Base-by-base conservation (phyloP, 2,329 filamentous ascomycete species). In the Chaetomiaceae sp. region DNA sequence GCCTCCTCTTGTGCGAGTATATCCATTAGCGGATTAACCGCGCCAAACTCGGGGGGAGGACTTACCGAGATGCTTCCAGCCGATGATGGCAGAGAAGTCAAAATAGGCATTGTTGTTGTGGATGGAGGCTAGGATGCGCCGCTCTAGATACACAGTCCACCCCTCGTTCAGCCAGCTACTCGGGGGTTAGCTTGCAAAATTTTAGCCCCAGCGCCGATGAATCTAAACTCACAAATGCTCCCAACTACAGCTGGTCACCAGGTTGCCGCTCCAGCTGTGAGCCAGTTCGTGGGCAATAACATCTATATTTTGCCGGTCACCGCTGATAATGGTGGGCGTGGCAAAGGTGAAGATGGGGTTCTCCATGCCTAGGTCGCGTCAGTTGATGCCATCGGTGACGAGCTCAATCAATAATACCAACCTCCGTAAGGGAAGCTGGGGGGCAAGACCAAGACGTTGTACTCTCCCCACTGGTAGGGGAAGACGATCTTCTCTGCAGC, bases 341-440 rank as follows among this genome's bases (percentile, higher is more conserved):
- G 91, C 92, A 68, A 95, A 97, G 0, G 94, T 97, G 72, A 88
- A 96, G 48, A 96, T 84, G 0, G 91, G 91, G 67, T 96, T 96
- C 69, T 95, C 90, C 87, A 90, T 90, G 57, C 84, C 83, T 79
- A 51, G 4, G 61, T 14, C 21, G 10, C 23, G 49, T 64, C 48
- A 64, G 59, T 38, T 32, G 30, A 33, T 30, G 21, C 4, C 10
- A 11, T 4, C 2, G 16, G 13, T 25, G 6, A 5, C 11, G 38
- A 47, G 33, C 11, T n/a, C 20, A 42, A 18, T 16, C n/a, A 51
- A 33, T 48, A 29, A 49, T 55, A 69, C 79, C 73, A 72, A 71
- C 86, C 87, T 64, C 89, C 90, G 63, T 94, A 95, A 0, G 90
- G 90, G 68, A 95, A 97, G 61, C 87, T 92, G 1, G 90, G 88